Conservation (phyloP, 2,329 filamentous ascomycete genomes). For the Ustulina deusta region DNA sequence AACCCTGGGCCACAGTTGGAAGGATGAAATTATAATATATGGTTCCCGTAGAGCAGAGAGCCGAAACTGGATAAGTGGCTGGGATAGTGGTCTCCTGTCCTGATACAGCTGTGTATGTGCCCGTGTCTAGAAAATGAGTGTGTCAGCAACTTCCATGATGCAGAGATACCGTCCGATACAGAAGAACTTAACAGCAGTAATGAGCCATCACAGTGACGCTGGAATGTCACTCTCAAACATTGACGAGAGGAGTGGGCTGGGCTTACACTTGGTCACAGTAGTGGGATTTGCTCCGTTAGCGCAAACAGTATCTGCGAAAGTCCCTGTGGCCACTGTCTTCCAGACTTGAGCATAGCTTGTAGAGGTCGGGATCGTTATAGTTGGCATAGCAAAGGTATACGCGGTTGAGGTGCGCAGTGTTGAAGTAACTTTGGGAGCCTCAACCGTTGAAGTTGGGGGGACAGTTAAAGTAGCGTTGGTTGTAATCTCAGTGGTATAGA, state of each 20-base stretch:
- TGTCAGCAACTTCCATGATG: neutral
- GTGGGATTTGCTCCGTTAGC: constrained; percentile 12
- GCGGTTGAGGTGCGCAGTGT: neutral
- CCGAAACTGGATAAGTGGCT: constrained; percentile 2
- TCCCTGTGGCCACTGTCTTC: constrained; percentile 8
- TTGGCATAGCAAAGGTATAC: neutral
- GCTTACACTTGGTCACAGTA: constrained; percentile 10
- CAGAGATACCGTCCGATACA: neutral
- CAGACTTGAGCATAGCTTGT: constrained; percentile 5
- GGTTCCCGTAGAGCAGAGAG: constrained; percentile 5
- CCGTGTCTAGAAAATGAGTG: neutral
- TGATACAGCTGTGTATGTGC: constrained; percentile 5
- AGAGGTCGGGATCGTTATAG: neutral
- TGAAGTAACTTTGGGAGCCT: neutral
- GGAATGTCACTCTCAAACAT: neutral
- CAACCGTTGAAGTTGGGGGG: neutral
- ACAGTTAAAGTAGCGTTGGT: constrained; percentile 3
- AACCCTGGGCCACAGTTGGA: neutral
- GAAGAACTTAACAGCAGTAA: neutral
- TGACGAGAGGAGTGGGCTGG: neutral
- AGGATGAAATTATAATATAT: neutral
- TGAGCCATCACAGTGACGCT: neutral
- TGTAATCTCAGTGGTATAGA: neutral
- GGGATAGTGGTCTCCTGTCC: constrained; percentile 16
- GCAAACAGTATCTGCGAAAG: constrained; percentile 16